Evolutionary conservation across 192 early-diverging fungal genomes (phyloP).

Genomic region (Rhizophagus prolifer): DNA sequence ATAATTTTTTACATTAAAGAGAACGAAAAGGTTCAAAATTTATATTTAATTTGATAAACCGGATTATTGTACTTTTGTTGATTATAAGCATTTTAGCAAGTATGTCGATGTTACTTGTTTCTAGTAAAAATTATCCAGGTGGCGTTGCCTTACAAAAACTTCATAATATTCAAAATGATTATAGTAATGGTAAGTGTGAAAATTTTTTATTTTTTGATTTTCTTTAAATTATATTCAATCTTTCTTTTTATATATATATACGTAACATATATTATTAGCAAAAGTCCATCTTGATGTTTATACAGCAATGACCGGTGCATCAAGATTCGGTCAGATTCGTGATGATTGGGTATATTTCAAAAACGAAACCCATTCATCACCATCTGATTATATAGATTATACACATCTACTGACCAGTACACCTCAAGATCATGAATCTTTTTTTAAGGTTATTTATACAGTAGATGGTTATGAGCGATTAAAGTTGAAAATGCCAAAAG

Average conservation of each 20-base stretch:
- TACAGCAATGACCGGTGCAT: constrained; percentile 81
- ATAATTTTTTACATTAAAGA: background rate
- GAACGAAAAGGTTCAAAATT: background rate
- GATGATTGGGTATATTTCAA: constrained; percentile 69
- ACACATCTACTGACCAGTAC: constrained; percentile 53
- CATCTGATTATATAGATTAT: constrained; percentile 48
- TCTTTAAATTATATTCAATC: no score
- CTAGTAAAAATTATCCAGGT: constrained; percentile 87
- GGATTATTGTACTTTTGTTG: constrained; percentile 26
- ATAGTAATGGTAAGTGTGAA: constrained; percentile 21
- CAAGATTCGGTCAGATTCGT: constrained; percentile 67
- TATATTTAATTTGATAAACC: constrained; percentile 14
- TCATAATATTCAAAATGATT: constrained; percentile 47
- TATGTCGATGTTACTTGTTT: constrained; percentile 52
- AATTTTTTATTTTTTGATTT: no score
- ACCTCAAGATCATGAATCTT: constrained; percentile 40
- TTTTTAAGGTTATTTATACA: constrained; percentile 39
- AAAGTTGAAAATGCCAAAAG: constrained; percentile 10
- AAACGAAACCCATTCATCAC: constrained; percentile 52
- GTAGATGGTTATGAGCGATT: constrained; percentile 47
- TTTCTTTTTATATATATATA: background rate
- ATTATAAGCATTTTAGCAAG: constrained; percentile 34
- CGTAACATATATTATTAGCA: constrained; percentile 32
- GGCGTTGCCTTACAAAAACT: constrained; percentile 71
- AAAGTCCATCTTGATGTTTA: constrained; percentile 68